Percentiles rank a stretch among this genome's conserved stretches.
These are phyloP conservation scores for Leucocoprinus birnbaumii DNA, from an alignment of 768 basidiomycete species.

Conservation along the genomic window DNA sequence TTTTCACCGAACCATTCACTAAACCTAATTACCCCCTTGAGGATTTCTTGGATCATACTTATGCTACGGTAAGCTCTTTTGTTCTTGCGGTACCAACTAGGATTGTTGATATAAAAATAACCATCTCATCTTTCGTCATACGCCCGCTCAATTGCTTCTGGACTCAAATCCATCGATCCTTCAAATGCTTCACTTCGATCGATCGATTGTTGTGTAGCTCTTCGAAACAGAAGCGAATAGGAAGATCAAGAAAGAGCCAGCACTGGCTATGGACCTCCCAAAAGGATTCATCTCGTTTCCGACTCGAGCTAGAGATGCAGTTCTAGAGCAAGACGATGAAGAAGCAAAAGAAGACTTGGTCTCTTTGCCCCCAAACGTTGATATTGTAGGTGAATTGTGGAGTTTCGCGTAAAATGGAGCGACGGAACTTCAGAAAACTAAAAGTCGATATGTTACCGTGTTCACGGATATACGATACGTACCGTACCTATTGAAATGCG, in stretches of 20 bases:
- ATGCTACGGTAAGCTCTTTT: constrained; percentile 61
- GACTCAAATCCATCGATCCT: background rate
- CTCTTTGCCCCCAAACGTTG: constrained; percentile 15
- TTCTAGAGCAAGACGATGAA: constrained; percentile 4
- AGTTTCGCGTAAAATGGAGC: background rate
- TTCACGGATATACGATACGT: too few species aligned
- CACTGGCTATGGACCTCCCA: constrained; percentile 44
- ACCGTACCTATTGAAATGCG: too few species aligned
- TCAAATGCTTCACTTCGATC: too few species aligned
- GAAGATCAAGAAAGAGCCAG: constrained; percentile 77
- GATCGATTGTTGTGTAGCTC: constrained; percentile 45
- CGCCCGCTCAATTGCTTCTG: too few species aligned
- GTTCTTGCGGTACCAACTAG: background rate
- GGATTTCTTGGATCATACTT: constrained; percentile 95
- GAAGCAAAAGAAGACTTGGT: background rate
- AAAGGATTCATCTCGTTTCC: constrained; percentile 27
- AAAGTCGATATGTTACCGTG: too few species aligned
- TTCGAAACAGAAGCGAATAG: constrained; percentile 82
- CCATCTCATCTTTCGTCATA: too few species aligned
- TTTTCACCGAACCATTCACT: constrained; percentile 92
- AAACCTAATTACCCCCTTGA: constrained; percentile 89
- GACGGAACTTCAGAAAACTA: too few species aligned
- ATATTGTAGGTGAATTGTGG: constrained; percentile 48
- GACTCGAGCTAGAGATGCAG: constrained; percentile 1
- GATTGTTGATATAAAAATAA: background rate